phyloP scores from a whole-genome alignment of 176 grass and related monocot species.

The Thinopyrum elongatum region DNA sequence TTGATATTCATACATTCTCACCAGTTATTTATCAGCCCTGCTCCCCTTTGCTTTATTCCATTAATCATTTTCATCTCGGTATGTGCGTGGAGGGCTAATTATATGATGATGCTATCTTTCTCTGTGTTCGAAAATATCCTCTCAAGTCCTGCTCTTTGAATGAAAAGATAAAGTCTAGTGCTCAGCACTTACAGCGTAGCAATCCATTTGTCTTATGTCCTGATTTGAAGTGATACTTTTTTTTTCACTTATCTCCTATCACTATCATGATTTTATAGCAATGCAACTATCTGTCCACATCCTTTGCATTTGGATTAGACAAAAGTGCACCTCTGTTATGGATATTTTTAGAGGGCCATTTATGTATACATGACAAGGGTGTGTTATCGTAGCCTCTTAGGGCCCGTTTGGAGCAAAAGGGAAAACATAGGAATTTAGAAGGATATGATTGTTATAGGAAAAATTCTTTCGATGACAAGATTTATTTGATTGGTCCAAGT shows the following conservation, averaged over 20 bases:
- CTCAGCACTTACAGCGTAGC: conserved; percentile 27
- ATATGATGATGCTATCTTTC: conserved; percentile 46
- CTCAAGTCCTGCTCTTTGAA: conserved; percentile 44
- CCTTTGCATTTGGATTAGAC: conserved; percentile 29
- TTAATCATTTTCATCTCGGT: conserved; percentile 48
- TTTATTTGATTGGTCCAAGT: too few relatives aligned
- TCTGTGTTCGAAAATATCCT: conserved; percentile 35
- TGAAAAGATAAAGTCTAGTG: conserved; percentile 41
- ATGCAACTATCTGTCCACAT: conserved; percentile 20
- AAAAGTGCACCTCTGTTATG: conserved; percentile 28
- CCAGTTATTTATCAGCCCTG: conserved; percentile 24
- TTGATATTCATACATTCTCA: conserved; percentile 61
- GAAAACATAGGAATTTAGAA: not conserved
- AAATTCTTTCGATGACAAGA: not conserved
- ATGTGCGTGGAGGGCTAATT: conserved; percentile 49
- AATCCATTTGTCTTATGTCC: conserved; percentile 27
- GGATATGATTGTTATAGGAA: not conserved
- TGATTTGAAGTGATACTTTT: conserved; percentile 32
- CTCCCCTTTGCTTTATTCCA: conserved; percentile 43
- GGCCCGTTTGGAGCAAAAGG: not conserved
- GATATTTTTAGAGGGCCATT: conserved; percentile 22
- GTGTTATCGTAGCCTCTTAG: not conserved
- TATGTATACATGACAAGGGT: conserved; percentile 25
- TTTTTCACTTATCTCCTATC: conserved; percentile 28
- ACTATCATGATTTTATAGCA: conserved; percentile 24